Conservation (phyloP, 371 early-diverging fungal species). For the Mucor velutinosus region DNA sequence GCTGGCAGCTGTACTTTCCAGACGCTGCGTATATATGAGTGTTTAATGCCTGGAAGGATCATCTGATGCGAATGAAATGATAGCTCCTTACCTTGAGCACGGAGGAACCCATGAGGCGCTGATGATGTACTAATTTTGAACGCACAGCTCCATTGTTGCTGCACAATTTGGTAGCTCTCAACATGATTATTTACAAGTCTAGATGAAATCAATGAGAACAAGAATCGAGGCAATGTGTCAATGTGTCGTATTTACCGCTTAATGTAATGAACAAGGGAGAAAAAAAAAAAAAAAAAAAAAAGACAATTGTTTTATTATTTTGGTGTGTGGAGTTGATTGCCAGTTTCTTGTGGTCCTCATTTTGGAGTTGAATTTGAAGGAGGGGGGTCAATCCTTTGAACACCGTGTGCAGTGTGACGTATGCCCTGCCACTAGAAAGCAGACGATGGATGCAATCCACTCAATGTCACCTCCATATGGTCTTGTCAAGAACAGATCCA, state of each 20-base stretch:
- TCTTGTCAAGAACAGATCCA: too few species aligned
- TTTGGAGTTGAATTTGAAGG: neutral
- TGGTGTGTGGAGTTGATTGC: neutral
- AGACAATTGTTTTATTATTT: neutral
- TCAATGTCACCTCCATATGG: too few species aligned
- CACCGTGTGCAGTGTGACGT: neutral
- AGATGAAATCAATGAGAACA: too few species aligned
- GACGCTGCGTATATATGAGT: slow-evolving; percentile 9
- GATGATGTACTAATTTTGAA: slow-evolving; percentile 6
- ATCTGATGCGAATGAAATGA: neutral
- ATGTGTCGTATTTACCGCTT: neutral
- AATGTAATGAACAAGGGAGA: neutral
- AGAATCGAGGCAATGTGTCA: too few species aligned
- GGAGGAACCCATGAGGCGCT: neutral
- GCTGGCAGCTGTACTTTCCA: slow-evolving; percentile 15
- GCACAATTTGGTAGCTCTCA: slow-evolving; percentile 33
- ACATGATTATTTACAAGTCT: slow-evolving; percentile 15
- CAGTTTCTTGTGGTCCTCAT: neutral
- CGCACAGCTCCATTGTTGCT: slow-evolving; percentile 19
- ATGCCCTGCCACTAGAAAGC: neutral
- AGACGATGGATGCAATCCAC: too few species aligned
- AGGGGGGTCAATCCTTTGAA: slow-evolving; percentile 7
- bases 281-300: neutral
- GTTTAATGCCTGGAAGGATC: neutral
- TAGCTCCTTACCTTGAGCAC: slow-evolving; percentile 4